Conservation (phyloP, 179 eudicot species). For the Sideroxylon spinosum region DNA sequence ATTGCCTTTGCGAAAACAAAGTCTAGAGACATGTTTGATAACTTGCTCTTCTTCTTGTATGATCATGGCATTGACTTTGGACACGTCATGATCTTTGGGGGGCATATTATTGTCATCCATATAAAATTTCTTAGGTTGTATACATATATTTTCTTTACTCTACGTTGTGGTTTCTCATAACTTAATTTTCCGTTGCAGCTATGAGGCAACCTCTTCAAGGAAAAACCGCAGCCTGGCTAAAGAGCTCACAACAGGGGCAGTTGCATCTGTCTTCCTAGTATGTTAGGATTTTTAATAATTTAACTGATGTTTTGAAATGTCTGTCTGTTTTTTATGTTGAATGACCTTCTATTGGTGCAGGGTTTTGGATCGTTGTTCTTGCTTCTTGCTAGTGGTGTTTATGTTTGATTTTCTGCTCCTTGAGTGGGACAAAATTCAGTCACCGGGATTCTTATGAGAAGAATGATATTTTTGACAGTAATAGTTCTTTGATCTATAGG, state of each 20-base stretch:
- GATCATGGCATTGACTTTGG: not conserved
- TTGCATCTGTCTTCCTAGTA: constrained; percentile 93
- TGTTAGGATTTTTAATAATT: not conserved
- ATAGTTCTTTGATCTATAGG: not conserved
- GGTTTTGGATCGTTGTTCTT: constrained; percentile 97
- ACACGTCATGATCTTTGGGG: not conserved
- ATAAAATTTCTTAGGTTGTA: not conserved
- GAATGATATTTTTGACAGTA: constrained; percentile 6
- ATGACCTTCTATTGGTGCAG: constrained; percentile 37
- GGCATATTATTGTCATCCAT: not conserved
- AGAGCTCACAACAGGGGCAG: constrained; percentile 74
- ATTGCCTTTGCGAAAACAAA: not conserved
- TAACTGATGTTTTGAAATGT: not conserved
- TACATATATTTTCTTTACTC: no score
- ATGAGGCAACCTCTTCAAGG: constrained; percentile 90
- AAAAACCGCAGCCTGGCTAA: constrained; percentile 76
- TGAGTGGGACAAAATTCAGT: not conserved
- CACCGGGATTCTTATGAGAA: not conserved
- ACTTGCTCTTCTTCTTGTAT: not conserved
- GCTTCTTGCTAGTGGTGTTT: constrained; percentile 86
- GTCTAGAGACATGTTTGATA: not conserved
- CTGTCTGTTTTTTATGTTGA: not conserved
- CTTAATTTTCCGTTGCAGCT: constrained; percentile 37
- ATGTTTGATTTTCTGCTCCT: constrained; percentile 47
- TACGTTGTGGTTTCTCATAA: not conserved